Evolutionary conservation across 345 rosid genomes (phyloP), one percentile per base, ranked within the genome.

Genomic region (Linum usitatissimum): DNA sequence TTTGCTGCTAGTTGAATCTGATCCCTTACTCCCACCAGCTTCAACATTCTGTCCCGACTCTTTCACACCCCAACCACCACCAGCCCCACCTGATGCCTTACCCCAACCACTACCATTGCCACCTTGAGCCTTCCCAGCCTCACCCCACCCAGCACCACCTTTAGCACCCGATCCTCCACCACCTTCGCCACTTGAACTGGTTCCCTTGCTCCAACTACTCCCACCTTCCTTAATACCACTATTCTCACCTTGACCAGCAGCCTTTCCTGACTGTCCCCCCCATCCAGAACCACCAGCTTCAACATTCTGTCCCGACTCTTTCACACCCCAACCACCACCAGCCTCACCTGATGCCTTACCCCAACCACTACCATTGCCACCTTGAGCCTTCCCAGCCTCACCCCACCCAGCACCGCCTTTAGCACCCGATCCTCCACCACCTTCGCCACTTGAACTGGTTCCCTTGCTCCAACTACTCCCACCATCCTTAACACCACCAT

Each of bases 391-490:
- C n/a, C n/a, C 23, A 62, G 39, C 68, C 6, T 61, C 42, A 0
- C 59, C 34, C 30, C 39, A 55, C 39, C 55, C 30, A 13, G 36
- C 59, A 1, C 40, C 64, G 23, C 15, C 69, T 20, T 28, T 12
- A 6, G 60, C 34, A 7, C 42, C 42, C 12, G 53, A 49, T 23
- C 28, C 28, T 23, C 28, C 28, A 23, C 28, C 28, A 23, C 1
- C 28, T 23, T 23, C 28, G 28, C 28, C 28, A 20, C 45, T 67
- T 64, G 63, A 56, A 2, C 49, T 55, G 53, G 57, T 51, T 54
- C 55, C 65, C 48, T 66, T 57, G 55, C 58, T 56, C 68, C 68
- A 48, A 48, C 66, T 60, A 21, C 65, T 54, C 53, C 68, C 38
- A 57, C 55, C 9, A 42, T 65, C 55, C 36, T 64, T 59, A 15